Base-by-base conservation (phyloP, 257 asterid genomes). In the Lantana camara region DNA sequence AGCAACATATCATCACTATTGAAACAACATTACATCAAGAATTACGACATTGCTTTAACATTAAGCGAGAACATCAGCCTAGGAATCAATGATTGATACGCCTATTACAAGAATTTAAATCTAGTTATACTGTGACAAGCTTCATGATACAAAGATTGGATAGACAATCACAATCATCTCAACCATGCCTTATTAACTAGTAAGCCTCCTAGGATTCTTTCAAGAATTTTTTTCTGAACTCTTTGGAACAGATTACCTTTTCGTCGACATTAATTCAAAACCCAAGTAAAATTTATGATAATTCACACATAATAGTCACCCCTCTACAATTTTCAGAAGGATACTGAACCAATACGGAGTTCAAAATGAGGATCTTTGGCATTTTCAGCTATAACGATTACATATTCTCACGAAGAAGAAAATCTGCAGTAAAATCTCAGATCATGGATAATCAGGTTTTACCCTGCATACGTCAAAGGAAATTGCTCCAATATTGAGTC, bases 311-410 rank as follows among this genome's bases (percentile, higher is more conserved):
- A 16, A 8, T n/a, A 4, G 10, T 16, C 22, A 1, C 19, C 52
- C 11, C 40, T 13, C 40, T n/a, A 9, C 11, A 29, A 45, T 23
- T 60, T 60, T 9, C 56, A 60, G 9, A 60, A 19, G 17, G 27
- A 27, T 15, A 23, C 37, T 59, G 40, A 58, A 45, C 51, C n/a
- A 7, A 14, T 7, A 42, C 42, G 22, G 27, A 23, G 16, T 27
- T 13, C 38, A 57, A 16, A 27, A 45, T 55, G 32, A 14, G 57
- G 64, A 67, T 32, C 46, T 27, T 50, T 38, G 40, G 41, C 40
- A 60, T 38, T 46, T 60, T 40, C 30, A 20, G 15, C 9, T 12
- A n/a, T n/a, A n/a, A 30, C 49, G n/a, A 61, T 57, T 20, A 55
- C 16, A 49, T 45, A 29, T 19, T 57, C n/a, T 52, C 7, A 3